Evolutionary conservation across 768 basidiomycete genomes (phyloP).

Genomic region (Termitomyces sp.): DNA sequence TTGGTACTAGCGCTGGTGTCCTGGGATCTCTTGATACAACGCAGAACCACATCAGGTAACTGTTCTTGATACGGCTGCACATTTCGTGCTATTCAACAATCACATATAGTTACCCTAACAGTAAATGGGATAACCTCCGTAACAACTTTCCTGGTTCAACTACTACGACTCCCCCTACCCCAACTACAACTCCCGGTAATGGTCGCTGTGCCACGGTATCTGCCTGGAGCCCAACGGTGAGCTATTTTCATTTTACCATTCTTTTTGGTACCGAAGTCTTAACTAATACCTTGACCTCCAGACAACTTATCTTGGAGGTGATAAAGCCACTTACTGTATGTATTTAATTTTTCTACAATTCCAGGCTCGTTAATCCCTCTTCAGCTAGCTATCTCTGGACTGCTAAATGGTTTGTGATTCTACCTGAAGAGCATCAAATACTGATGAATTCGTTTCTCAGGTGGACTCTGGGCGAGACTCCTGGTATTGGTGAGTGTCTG

Average conservation of each 20-base stretch:
- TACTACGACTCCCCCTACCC: conserved; percentile 16
- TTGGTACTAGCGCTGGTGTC: conserved; percentile 39
- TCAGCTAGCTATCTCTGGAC: conserved; percentile 51
- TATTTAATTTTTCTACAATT: neutral
- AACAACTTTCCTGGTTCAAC: conserved; percentile 47
- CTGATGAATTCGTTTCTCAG: conserved; percentile 9
- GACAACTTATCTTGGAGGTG: conserved; percentile 43
- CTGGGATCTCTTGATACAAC: conserved; percentile 57
- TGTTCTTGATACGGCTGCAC: neutral
- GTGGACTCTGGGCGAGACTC: conserved; percentile 56
- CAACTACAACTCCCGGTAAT: conserved; percentile 20
- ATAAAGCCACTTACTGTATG: conserved; percentile 41
- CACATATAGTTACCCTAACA: conserved; percentile 49
- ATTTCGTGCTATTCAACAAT: neutral
- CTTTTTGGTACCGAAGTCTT: neutral
- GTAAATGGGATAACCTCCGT: conserved; percentile 68
- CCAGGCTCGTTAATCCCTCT: neutral
- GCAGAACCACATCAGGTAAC: conserved; percentile 58
- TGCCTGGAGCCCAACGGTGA: conserved; percentile 44
- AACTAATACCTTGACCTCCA: conserved; percentile 11
- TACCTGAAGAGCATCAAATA: neutral
- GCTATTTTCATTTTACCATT: neutral
- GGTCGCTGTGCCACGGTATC: conserved; percentile 37
- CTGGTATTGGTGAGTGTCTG: conserved; percentile 42
- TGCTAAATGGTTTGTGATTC: conserved; percentile 39